Conservation (phyloP, 108 stramenopile genomes). For the Mayamaea pseudoterrestris region DNA sequence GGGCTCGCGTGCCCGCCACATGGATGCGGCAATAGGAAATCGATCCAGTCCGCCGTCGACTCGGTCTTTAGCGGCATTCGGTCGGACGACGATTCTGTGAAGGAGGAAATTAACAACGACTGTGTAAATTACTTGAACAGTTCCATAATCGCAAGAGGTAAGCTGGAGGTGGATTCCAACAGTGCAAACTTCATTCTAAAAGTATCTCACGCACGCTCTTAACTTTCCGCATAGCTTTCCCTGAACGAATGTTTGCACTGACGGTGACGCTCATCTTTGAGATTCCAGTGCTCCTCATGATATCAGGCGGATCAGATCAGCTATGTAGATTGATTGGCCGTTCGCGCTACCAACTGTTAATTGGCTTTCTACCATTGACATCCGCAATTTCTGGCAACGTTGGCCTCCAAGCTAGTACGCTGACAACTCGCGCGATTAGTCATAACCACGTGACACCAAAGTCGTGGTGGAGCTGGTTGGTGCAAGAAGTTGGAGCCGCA, state of each 20-base stretch:
- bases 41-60: conserved; percentile 9
- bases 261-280: conserved; percentile 45
- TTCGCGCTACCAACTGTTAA: conserved; percentile 30
- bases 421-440: conserved; percentile 45
- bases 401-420: conserved; percentile 49
- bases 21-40: too few species aligned
- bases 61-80: conserved; percentile 33
- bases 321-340: conserved; percentile 45
- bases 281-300: conserved; percentile 45
- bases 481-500: conserved; percentile 40
- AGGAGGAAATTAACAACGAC: conserved; percentile 17
- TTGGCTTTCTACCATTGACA: conserved; percentile 40
- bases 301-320: conserved; percentile 42
- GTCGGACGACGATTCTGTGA: conserved; percentile 8
- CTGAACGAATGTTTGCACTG: conserved; percentile 44
- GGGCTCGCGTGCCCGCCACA: too few species aligned
- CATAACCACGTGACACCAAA: conserved; percentile 27
- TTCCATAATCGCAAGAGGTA: conserved; percentile 20
- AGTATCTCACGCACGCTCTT: too few species aligned
- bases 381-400: conserved; percentile 61
- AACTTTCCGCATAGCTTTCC: too few species aligned
- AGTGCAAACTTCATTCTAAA: too few species aligned
- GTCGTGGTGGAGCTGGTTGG: conserved; percentile 32
- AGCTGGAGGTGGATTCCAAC: too few species aligned
- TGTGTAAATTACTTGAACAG: conserved; percentile 17